phyloP scores from a whole-genome alignment of 768 basidiomycete species.

The Flagelloscypha sp. region DNA sequence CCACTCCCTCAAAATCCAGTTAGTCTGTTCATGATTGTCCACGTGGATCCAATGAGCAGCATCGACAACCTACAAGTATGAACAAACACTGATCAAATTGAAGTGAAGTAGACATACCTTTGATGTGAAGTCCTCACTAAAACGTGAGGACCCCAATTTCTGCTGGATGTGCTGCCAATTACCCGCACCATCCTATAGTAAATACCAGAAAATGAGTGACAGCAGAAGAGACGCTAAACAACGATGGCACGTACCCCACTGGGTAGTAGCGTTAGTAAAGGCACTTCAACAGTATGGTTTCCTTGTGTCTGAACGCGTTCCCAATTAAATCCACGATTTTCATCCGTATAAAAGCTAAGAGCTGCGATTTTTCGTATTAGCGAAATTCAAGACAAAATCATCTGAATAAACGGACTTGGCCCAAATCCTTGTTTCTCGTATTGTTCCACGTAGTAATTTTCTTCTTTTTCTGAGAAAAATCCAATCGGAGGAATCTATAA shows the following conservation, averaged over 20 bases:
- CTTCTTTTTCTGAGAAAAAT: constrained; percentile 53
- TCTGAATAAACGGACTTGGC: constrained; percentile 49
- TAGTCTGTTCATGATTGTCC: constrained; percentile 48
- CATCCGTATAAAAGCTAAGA: not conserved
- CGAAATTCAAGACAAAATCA: constrained; percentile 14
- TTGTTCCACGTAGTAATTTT: constrained; percentile 63
- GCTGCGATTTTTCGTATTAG: not conserved
- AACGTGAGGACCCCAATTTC: constrained; percentile 28
- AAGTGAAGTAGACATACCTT: constrained; percentile 20
- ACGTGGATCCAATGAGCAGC: constrained; percentile 66
- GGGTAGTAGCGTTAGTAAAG: constrained; percentile 34
- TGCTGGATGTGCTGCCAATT: constrained; percentile 28
- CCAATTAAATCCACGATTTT: constrained; percentile 38
- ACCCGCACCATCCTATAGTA: constrained; percentile 39
- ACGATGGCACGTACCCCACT: constrained; percentile 22
- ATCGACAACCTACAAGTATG: constrained; percentile 31
- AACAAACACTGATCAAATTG: not conserved
- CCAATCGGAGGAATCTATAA: constrained; percentile 50
- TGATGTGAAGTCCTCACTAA: constrained; percentile 30
- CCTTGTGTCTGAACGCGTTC: constrained; percentile 32
- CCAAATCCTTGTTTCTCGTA: constrained; percentile 50
- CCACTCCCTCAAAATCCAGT: constrained; percentile 45
- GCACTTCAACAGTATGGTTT: constrained; percentile 35
- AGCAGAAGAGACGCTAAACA: not conserved
- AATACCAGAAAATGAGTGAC: not conserved